Evolutionary conservation across 164 flowering plant species (phyloP).

Genomic region (Dillenia turbinata): DNA sequence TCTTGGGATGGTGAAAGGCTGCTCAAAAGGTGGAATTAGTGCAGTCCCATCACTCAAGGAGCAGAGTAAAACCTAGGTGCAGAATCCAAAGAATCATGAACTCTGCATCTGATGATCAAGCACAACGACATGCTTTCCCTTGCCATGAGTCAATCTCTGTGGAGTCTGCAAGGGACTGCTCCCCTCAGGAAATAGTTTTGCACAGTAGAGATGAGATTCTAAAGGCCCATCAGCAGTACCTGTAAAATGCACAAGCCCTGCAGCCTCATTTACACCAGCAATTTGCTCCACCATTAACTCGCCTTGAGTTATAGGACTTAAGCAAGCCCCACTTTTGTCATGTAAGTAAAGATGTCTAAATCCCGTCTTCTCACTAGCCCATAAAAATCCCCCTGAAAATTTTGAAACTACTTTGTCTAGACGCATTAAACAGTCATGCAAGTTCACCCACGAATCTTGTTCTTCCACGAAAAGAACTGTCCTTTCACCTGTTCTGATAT

Average conservation of each 20-base stretch:
- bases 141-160: slow-evolving; percentile 55
- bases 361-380: slow-evolving; percentile 96
- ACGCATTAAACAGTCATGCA: slow-evolving; percentile 92
- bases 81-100: slow-evolving; percentile 55
- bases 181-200: slow-evolving; percentile 47
- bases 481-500: slow-evolving; percentile 67
- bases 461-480: slow-evolving; percentile 63
- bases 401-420: slow-evolving; percentile 48
- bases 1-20: slow-evolving; percentile 42
- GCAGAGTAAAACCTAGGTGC: slow-evolving; percentile 72
- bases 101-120: slow-evolving; percentile 83
- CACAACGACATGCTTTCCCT: slow-evolving; percentile 78
- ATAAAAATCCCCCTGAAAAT: slow-evolving; percentile 72
- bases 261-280: slow-evolving; percentile 74
- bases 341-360: slow-evolving; percentile 83
- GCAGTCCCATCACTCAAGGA: slow-evolving; percentile 66
- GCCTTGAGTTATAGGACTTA: slow-evolving; percentile 85
- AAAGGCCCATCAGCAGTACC: slow-evolving; percentile 79
- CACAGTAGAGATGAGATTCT: slow-evolving; percentile 62
- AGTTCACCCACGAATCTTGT: slow-evolving; percentile 64
- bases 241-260: slow-evolving; percentile 76
- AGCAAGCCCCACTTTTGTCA: slow-evolving; percentile 56
- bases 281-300: slow-evolving; percentile 97
- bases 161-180: slow-evolving; percentile 39
- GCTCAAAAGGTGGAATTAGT: slow-evolving; percentile 62